phyloP scores from a whole-genome alignment of 192 early-diverging fungal species.

The Backusella morwellensis region DNA sequence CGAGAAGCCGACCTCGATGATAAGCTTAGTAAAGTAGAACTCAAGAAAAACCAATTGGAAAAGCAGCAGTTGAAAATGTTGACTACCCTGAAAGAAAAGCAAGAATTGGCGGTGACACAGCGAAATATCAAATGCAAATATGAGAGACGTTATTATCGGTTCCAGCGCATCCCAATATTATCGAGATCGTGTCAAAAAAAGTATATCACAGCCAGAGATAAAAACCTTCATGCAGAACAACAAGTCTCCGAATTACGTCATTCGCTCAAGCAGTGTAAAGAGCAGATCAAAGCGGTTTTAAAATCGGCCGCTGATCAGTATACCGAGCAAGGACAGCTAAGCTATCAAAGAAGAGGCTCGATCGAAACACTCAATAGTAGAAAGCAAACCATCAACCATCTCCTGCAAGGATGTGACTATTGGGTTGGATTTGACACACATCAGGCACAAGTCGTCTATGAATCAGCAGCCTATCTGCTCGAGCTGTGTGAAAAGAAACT shows the following conservation, averaged over 20 bases:
- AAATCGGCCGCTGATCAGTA: neutral
- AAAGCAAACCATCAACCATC: neutral
- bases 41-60: neutral
- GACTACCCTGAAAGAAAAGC: neutral
- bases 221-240: neutral
- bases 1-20: neutral
- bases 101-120: neutral
- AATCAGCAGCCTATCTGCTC: neutral
- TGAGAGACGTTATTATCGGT: neutral
- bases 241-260: neutral
- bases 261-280: neutral
- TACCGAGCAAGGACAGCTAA: neutral
- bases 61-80: neutral
- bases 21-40: neutral
- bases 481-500: neutral
- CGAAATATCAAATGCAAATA: neutral
- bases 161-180: neutral
- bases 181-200: neutral
- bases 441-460: neutral
- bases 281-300: neutral
- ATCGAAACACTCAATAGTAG: neutral
- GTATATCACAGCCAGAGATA: conserved; percentile 2
- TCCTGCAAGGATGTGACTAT: neutral
- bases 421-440: conserved; percentile 10
- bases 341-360: neutral